A percentile compares a stretch with the other conserved stretches of the same genome.
phyloP scores from a whole-genome alignment of 352 stramenopile genomes.

The Phytophthora rubi region DNA sequence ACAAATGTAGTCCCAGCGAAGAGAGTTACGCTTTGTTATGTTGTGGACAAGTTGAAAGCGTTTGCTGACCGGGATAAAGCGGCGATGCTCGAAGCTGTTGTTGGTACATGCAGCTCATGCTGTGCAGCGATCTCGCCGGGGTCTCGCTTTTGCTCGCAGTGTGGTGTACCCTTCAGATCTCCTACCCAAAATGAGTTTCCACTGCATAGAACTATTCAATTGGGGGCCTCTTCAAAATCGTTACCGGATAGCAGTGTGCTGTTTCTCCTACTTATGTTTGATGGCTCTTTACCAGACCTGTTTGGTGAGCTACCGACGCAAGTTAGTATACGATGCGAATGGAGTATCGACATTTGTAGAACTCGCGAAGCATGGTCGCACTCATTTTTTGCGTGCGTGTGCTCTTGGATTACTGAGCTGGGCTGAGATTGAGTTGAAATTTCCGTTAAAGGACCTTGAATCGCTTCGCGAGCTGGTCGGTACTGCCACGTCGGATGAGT shows the following conservation, averaged over 20 bases:
- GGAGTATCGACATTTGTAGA: not conserved
- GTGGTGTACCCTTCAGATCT: not conserved
- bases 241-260: not conserved
- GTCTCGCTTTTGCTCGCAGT: not conserved
- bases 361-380: slow-evolving; percentile 2
- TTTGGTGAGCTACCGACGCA: not conserved
- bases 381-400: not conserved
- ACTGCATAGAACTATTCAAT: not conserved
- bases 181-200: not conserved
- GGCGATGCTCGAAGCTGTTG: not conserved
- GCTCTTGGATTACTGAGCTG: slow-evolving; percentile 1
- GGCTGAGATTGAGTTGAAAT: not conserved
- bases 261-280: not conserved
- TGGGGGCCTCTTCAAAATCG: not conserved
- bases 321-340: not conserved
- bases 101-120: not conserved
- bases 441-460: not conserved
- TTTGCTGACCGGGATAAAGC: not conserved
- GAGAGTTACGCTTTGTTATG: not conserved
- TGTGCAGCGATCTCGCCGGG: not conserved
- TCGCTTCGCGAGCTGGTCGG: not conserved
- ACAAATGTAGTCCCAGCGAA: not conserved
- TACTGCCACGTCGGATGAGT: not conserved
- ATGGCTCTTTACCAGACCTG: not conserved
- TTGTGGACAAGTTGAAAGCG: not conserved